These are phyloP conservation scores for Neoscytalidium dimidiatum DNA, from an alignment of 2,329 filamentous ascomycete species.

Conservation along the genomic window DNA sequence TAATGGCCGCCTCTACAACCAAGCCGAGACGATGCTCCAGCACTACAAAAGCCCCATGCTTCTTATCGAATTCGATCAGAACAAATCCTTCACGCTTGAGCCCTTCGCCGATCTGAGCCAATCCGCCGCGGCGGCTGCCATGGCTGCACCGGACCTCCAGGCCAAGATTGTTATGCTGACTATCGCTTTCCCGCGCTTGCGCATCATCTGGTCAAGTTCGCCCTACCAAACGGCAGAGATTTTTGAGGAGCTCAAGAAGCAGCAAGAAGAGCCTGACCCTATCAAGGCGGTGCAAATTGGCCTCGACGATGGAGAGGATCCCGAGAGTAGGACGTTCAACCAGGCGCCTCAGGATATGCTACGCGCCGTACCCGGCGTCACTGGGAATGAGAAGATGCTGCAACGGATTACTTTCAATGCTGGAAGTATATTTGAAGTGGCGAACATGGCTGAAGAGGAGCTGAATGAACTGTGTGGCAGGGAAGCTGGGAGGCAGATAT, in stretches of 20 bases:
- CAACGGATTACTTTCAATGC: constrained; percentile 70
- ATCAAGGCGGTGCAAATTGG: constrained; percentile 82
- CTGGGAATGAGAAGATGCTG: constrained; percentile 66
- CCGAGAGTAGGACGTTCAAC: constrained; percentile 70
- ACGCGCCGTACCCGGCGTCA: constrained; percentile 79
- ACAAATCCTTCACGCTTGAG: constrained; percentile 92
- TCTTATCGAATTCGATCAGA: constrained; percentile 95
- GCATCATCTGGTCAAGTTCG: constrained; percentile 90
- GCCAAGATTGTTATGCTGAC: constrained; percentile 90
- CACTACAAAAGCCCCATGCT: constrained; percentile 90
- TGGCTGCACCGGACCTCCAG: constrained; percentile 72
- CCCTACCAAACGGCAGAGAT: constrained; percentile 98
- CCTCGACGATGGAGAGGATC: constrained; percentile 61
- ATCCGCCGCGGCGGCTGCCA: constrained; percentile 61
- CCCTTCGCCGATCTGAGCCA: constrained; percentile 57
- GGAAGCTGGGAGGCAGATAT: constrained; percentile 74
- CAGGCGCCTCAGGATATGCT: constrained; percentile 90
- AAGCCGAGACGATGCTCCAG: constrained; percentile 91
- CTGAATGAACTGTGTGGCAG: constrained; percentile 74
- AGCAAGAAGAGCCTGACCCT: constrained; percentile 87
- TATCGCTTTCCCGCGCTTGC: constrained; percentile 83
- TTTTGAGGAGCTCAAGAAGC: constrained; percentile 88
- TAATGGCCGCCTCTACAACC: constrained; percentile 87
- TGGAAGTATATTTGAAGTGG: constrained; percentile 77
- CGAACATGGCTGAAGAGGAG: constrained; percentile 78